A percentile compares a stretch with the other conserved stretches of the same genome.
phyloP scores from a whole-genome alignment of 2,329 filamentous ascomycete genomes.

The Chaetoscypha palmicola region DNA sequence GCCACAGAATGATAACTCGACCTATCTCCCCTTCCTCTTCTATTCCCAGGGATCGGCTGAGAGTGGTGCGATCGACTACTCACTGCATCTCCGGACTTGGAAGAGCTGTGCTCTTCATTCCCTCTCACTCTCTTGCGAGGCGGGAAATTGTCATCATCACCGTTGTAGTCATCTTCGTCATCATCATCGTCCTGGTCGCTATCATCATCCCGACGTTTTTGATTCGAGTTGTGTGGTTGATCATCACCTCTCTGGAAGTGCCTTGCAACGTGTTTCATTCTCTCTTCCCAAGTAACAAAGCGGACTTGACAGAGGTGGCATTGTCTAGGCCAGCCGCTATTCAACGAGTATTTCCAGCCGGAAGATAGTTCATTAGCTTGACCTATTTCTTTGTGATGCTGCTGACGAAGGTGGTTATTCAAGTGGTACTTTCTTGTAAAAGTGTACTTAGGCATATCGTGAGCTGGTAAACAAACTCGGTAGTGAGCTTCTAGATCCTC shows the following conservation, averaged over 20 bases:
- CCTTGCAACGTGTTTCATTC: slow-evolving; percentile 13
- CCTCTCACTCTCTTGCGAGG: background rate
- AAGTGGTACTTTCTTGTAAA: slow-evolving; percentile 16
- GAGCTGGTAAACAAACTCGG: slow-evolving; percentile 9
- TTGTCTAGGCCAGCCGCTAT: slow-evolving; percentile 13
- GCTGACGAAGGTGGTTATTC: slow-evolving; percentile 12
- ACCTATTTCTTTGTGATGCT: slow-evolving; percentile 7
- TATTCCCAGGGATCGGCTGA: too few relatives aligned
- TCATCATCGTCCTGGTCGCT: slow-evolving; percentile 6
- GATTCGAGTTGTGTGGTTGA: background rate
- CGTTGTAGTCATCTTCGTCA: background rate
- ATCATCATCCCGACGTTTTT: slow-evolving; percentile 1
- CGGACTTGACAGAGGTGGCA: slow-evolving; percentile 10
- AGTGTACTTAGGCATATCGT: slow-evolving; percentile 5
- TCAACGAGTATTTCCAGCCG: slow-evolving; percentile 11
- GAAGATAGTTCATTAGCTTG: slow-evolving; percentile 6
- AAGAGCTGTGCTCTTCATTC: background rate
- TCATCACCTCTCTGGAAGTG: slow-evolving; percentile 8
- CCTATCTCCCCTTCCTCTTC: too few relatives aligned
- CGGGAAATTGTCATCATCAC: background rate
- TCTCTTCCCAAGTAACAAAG: slow-evolving; percentile 13
- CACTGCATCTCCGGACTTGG: background rate
- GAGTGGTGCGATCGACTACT: too few relatives aligned
- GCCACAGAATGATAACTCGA: too few relatives aligned
- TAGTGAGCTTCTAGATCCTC: slow-evolving; percentile 6